phyloP scores from a whole-genome alignment of 495 filamentous ascomycete genomes.

The Daldinia concentrica region DNA sequence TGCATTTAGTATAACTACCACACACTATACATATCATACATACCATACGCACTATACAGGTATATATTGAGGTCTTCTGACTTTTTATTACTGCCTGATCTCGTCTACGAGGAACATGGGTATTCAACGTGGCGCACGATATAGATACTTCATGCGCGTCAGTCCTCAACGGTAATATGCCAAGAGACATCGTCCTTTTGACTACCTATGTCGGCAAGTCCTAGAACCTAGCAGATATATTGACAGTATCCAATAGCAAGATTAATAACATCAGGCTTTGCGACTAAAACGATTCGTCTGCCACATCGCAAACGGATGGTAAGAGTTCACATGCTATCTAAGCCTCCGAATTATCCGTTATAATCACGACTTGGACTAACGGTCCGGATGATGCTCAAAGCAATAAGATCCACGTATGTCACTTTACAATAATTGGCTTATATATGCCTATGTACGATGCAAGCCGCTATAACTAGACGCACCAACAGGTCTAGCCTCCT shows the following conservation, averaged over 20 bases:
- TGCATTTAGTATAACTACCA: conserved; percentile 6
- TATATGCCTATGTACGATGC: not conserved
- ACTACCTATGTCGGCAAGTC: conserved; percentile 14
- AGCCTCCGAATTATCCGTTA: conserved; percentile 7
- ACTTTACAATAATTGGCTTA: not conserved
- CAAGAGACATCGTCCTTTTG: not conserved
- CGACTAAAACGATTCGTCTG: not conserved
- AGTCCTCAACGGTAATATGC: conserved; percentile 8
- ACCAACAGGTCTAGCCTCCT: not conserved
- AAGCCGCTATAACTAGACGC: not conserved
- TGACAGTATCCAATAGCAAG: not conserved
- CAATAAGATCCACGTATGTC: conserved; percentile 10
- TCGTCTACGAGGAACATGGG: conserved; percentile 1
- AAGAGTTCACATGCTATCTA: not conserved
- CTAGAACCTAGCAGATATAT: not conserved
- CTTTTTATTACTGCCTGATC: conserved; percentile 12
- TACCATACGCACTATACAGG: not conserved
- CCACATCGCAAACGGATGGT: not conserved
- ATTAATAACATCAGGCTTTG: not conserved
- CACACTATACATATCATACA: not conserved
- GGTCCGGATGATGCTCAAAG: not conserved
- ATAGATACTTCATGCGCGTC: conserved; percentile 27
- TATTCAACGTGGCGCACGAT: conserved; percentile 24
- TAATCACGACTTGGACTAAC: conserved; percentile 7
- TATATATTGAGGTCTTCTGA: conserved; percentile 14